These are phyloP conservation scores for Wolfiporia cocos DNA, from an alignment of 1,284 basidiomycete species.

Conservation along the genomic window DNA sequence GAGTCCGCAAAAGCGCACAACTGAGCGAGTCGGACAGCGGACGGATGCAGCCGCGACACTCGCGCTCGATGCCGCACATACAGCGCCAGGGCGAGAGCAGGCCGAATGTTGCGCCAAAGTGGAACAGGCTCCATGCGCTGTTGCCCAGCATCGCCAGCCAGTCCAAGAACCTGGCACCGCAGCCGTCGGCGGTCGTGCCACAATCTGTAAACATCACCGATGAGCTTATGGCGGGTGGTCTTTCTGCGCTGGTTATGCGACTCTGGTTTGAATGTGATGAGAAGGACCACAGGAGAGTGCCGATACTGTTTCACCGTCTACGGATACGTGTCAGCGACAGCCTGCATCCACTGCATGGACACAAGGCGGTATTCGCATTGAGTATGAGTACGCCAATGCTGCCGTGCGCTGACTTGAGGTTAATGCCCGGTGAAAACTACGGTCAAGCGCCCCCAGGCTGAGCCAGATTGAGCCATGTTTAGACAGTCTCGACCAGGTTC, in stretches of 20 bases:
- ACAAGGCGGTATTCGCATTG: conserved; percentile 84
- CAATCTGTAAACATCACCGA: conserved; percentile 73
- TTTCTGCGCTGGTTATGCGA: conserved; percentile 79
- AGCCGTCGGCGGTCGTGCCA: conserved; percentile 43
- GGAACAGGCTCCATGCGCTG: conserved; percentile 58
- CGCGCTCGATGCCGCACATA: conserved; percentile 42
- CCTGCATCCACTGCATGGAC: conserved; percentile 72
- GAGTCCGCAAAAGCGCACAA: background rate
- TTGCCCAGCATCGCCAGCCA: conserved; percentile 60
- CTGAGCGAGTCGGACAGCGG: background rate
- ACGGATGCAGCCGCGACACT: conserved; percentile 20
- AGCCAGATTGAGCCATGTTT: no score
- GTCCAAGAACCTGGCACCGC: conserved; percentile 19
- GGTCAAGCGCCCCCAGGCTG: no score
- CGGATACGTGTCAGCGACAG: conserved; percentile 84
- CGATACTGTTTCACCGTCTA: conserved; percentile 83
- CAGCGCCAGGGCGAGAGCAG: conserved; percentile 12
- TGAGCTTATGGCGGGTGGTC: conserved; percentile 77
- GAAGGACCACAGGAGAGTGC: conserved; percentile 77
- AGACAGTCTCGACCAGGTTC: no score
- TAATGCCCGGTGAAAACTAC: no score
- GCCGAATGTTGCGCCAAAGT: conserved; percentile 32
- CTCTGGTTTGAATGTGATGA: conserved; percentile 94
- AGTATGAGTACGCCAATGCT: conserved; percentile 97
- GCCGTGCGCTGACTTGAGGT: conserved; percentile 92